Conservation (phyloP, 768 basidiomycete species). For the Collybia sp. region DNA sequence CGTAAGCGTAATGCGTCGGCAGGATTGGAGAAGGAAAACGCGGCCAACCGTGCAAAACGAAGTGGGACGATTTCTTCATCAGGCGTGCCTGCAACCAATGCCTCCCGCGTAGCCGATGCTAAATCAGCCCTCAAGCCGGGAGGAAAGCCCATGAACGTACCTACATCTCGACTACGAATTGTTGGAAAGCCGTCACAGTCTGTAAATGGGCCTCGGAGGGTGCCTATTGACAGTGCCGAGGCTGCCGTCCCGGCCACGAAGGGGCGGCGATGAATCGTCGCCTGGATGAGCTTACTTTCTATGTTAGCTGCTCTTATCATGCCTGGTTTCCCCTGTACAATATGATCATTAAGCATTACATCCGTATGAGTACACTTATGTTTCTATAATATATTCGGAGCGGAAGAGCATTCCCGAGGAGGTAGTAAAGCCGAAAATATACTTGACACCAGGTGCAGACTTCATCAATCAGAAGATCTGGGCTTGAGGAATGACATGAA, state of each 20-base stretch:
- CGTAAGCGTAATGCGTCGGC: conserved; percentile 18
- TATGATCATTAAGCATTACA: too few species aligned
- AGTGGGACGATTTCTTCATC: conserved; percentile 6
- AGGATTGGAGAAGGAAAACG: conserved; percentile 32
- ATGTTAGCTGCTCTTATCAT: too few species aligned
- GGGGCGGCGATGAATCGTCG: conserved; percentile 35
- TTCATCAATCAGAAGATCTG: not conserved
- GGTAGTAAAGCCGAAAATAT: too few species aligned
- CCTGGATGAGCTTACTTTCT: too few species aligned
- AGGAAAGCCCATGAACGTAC: not conserved
- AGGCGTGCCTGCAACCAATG: conserved; percentile 12
- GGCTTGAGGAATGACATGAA: conserved; percentile 39
- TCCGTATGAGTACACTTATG: too few species aligned
- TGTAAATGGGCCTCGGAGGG: conserved; percentile 55
- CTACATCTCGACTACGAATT: conserved; percentile 15
- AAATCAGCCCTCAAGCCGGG: too few species aligned
- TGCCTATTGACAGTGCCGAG: conserved; percentile 63
- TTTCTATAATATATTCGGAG: too few species aligned
- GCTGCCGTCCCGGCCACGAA: conserved; percentile 42
- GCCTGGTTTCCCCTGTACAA: too few species aligned
- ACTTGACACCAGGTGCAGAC: too few species aligned
- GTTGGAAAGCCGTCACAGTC: conserved; percentile 24
- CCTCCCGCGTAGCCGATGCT: conserved; percentile 12
- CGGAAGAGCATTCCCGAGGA: too few species aligned
- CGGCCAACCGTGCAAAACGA: conserved; percentile 11